Evolutionary conservation across 495 filamentous ascomycete species (phyloP), one percentile per base, ranked within the genome.

Genomic region (Penicillium waksmanii): DNA sequence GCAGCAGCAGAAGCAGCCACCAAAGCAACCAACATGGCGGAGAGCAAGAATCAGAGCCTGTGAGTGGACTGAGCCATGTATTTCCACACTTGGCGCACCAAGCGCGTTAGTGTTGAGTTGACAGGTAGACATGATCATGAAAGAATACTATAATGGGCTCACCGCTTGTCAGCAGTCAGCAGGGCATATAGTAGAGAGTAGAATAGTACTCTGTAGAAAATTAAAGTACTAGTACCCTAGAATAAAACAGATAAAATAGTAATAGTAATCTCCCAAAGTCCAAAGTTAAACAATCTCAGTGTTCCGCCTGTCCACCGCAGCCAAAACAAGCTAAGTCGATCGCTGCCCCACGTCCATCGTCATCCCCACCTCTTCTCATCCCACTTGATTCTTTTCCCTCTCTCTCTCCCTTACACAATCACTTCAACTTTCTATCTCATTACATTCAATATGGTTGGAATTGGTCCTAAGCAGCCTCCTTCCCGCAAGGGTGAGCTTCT

Each of bases 401-500:
- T 47, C 55, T 38, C 35, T 0, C 19, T 17, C 17, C 42, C 42
- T 18, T 10, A 0, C 42, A 17, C 17, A 5, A 5, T 44, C 17
- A n/a, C 4, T 19, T n/a, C 17, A n/a, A 21, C 42, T 44, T 3
- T 44, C 15, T 4, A 40, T 40, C 15, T n/a, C 51, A 40, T 57
- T 42, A 60, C 31, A 56, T 57, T 64, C 79, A 91, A 69, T 62
- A 93, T 93, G 90, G 87, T 90, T 63, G 88, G 87, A 70, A 70
- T 89, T 63, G 87, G 86, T 70, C 88, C 90, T 57, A 86, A 87
- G 69, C 82, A 83, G 64, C 86, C 83, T 53, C 87, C 87, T 47
- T 89, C 88, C 77, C 88, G 89, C 65, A 92, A 88, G 82, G 90
- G 89, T 84, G 81, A 75, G 85, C 77, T 72, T 58, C 53, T 53